phyloP scores from a whole-genome alignment of 805 yeast species.

The Sugiyamaella mastotermitis region DNA sequence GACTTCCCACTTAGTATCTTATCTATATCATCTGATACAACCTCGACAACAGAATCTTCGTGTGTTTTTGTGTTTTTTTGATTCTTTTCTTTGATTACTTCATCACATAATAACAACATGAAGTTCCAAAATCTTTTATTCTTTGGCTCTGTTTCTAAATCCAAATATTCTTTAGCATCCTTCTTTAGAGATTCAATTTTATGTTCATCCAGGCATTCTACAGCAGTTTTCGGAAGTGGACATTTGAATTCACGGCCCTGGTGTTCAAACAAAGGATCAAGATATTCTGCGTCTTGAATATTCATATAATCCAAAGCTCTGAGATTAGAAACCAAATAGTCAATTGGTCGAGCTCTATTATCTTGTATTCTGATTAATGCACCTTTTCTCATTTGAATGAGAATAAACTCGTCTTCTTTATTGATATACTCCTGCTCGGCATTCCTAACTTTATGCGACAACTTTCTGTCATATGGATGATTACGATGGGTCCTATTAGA shows the following conservation, averaged over 20 bases:
- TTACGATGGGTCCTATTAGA: no score
- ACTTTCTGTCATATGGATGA: no score
- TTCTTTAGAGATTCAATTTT: conserved; percentile 14
- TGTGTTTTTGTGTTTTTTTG: not conserved
- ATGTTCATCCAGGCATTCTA: conserved; percentile 13
- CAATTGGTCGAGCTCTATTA: conserved; percentile 23
- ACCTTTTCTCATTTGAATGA: conserved; percentile 26
- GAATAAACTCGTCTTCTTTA: conserved; percentile 26
- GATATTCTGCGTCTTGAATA: conserved; percentile 14
- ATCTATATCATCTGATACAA: conserved; percentile 25
- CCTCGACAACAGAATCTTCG: conserved; percentile 10
- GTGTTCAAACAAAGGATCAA: conserved; percentile 15
- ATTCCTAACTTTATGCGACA: no score
- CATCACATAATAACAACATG: conserved; percentile 10
- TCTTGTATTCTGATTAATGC: conserved; percentile 26
- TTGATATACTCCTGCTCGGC: no score
- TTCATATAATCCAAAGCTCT: conserved; percentile 12
- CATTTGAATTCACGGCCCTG: conserved; percentile 13
- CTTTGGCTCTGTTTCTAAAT: conserved; percentile 4
- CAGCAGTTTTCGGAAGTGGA: conserved; percentile 18
- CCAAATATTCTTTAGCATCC: conserved; percentile 12
- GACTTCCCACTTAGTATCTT: conserved; percentile 24
- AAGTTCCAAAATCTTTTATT: conserved; percentile 22
- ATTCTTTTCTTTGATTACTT: not conserved
- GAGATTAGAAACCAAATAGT: conserved; percentile 19